These are phyloP conservation scores for Obba rivulosa DNA, from an alignment of 768 basidiomycete genomes.

Conservation along the genomic window DNA sequence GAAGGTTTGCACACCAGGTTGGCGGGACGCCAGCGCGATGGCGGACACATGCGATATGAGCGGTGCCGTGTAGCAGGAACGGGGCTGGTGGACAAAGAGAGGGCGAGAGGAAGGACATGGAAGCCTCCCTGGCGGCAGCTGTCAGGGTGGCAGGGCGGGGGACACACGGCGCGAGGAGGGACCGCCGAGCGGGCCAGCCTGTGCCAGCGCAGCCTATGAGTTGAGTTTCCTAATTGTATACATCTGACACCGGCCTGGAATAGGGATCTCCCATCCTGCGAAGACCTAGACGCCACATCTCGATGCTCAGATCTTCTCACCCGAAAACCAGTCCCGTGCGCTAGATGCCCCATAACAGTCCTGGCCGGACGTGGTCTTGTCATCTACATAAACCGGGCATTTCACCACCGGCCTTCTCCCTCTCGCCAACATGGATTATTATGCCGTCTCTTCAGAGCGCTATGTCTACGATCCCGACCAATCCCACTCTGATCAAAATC, in stretches of 20 bases:
- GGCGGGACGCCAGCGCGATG: too few relatives aligned
- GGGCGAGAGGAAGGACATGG: neutral
- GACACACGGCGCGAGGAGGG: neutral
- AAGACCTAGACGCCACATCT: slow-evolving; percentile 14
- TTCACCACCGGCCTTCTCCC: neutral
- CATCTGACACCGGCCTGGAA: too few relatives aligned
- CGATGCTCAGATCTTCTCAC: slow-evolving; percentile 2
- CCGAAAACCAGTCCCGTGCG: neutral
- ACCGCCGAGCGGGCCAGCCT: neutral
- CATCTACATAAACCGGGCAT: neutral
- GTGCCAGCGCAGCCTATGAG: too few relatives aligned
- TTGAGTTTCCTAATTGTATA: too few relatives aligned
- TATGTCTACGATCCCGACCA: neutral
- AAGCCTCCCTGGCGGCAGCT: too few relatives aligned
- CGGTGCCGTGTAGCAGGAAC: neutral
- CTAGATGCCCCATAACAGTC: neutral
- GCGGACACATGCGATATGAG: too few relatives aligned
- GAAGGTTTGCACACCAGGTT: too few relatives aligned
- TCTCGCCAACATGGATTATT: neutral
- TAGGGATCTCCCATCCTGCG: neutral
- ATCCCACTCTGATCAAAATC: neutral
- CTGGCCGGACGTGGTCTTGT: neutral
- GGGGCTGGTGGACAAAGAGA: neutral
- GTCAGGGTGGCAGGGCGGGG: too few relatives aligned
- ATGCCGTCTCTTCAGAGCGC: neutral